Percentiles rank a stretch among this genome's conserved stretches.
These are phyloP conservation scores for Ustilago nuda DNA, from an alignment of 1,284 basidiomycete species.

Conservation along the genomic window DNA sequence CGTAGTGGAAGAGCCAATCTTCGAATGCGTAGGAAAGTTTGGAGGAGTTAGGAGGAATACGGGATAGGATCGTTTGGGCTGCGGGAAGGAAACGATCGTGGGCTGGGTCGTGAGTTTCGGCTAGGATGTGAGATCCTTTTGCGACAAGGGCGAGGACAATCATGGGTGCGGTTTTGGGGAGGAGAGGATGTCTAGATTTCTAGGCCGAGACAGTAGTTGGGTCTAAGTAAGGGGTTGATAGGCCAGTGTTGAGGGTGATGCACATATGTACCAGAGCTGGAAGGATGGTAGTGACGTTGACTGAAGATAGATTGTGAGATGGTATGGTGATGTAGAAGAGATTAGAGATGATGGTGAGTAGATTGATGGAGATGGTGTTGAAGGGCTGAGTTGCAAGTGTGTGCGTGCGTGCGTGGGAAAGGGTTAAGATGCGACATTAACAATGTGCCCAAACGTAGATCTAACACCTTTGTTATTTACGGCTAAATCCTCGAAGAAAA, in stretches of 20 bases:
- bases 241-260: neutral
- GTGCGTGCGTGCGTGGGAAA: neutral
- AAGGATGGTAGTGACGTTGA: no score
- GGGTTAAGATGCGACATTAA: neutral
- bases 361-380: constrained; percentile 1
- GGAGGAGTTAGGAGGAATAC: constrained; percentile 92
- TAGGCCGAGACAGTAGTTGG: no score
- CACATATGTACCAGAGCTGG: neutral
- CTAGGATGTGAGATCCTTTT: constrained; percentile 49
- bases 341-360: neutral
- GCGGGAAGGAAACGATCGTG: constrained; percentile 72
- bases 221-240: no score
- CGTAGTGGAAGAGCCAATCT: constrained; percentile 94
- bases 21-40: constrained; percentile 81
- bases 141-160: constrained; percentile 67
- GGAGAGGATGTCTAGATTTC: neutral
- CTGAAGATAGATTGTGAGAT: neutral
- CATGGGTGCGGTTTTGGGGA: constrained; percentile 21
- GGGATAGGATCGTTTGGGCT: constrained; percentile 88
- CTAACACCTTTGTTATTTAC: neutral
- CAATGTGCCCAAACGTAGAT: neutral
- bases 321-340: neutral
- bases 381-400: neutral
- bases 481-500: neutral
- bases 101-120: constrained; percentile 57